Percentiles rank a stretch among this genome's conserved stretches.
These are phyloP conservation scores for Cardamine chenopodiifolia DNA, from an alignment of 345 rosid genomes.

Conservation along the genomic window DNA sequence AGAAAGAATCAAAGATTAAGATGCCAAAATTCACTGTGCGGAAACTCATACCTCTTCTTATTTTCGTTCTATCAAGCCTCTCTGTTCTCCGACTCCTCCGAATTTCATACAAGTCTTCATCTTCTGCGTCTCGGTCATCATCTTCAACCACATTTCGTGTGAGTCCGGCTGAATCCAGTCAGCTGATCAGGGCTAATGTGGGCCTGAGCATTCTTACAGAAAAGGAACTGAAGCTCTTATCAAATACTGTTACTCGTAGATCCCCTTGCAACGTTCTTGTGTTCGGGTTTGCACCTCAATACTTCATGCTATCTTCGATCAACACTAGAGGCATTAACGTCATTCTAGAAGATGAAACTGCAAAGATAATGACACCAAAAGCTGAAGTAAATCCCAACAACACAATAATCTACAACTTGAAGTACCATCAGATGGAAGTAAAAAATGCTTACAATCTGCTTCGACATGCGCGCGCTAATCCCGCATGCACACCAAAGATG, in stretches of 20 bases:
- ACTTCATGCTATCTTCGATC: constrained; percentile 57
- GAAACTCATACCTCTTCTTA: constrained; percentile 61
- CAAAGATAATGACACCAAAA: constrained; percentile 49
- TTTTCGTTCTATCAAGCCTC: constrained; percentile 61
- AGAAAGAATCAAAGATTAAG: constrained; percentile 38
- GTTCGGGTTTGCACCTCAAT: constrained; percentile 63
- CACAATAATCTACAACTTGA: constrained; percentile 58
- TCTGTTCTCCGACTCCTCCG: constrained; percentile 68
- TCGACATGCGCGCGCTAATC: constrained; percentile 62
- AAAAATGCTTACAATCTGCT: constrained; percentile 73
- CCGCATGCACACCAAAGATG: constrained; percentile 53
- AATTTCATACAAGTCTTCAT: constrained; percentile 53
- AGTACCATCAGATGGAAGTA: constrained; percentile 52
- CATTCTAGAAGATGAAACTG: constrained; percentile 67
- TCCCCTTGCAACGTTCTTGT: constrained; percentile 86
- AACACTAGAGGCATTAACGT: constrained; percentile 68
- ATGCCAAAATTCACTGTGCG: constrained; percentile 59
- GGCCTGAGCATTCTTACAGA: constrained; percentile 44
- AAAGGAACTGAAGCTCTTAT: constrained; percentile 68
- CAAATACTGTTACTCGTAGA: constrained; percentile 48
- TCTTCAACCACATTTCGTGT: constrained; percentile 43
- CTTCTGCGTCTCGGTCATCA: constrained; percentile 42
- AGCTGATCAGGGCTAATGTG: not conserved
- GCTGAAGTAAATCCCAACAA: constrained; percentile 43
- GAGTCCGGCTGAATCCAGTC: constrained; percentile 27